These are phyloP conservation scores for Cephalotrichum gorgonifer DNA, from an alignment of 2,329 filamentous ascomycete species.

Conservation along the genomic window DNA sequence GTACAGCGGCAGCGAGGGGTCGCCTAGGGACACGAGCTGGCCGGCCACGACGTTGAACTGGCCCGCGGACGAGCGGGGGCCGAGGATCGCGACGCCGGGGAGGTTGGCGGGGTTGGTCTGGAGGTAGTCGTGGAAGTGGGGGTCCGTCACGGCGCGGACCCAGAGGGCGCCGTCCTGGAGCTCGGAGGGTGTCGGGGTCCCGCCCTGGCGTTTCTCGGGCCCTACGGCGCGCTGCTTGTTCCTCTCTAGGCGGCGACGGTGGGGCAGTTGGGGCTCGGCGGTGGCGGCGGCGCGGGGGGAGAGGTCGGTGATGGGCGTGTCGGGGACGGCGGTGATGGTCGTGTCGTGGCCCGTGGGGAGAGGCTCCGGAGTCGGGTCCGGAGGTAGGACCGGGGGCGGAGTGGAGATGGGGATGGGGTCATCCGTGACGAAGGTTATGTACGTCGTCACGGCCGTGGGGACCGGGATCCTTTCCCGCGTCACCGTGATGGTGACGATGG, in stretches of 20 bases:
- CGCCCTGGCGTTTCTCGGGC: neutral
- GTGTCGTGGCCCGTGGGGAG: too few relatives aligned
- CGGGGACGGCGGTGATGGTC: constrained; percentile 3
- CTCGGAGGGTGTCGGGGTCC: constrained; percentile 1
- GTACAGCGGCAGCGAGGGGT: constrained; percentile 22
- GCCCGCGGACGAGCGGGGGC: constrained; percentile 35
- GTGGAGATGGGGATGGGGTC: neutral
- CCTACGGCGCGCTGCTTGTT: neutral
- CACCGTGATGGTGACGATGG: constrained; percentile 3
- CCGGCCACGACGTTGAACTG: constrained; percentile 42
- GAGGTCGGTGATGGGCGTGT: constrained; percentile 1
- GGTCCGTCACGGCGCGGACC: constrained; percentile 41
- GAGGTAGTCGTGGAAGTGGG: constrained; percentile 42
- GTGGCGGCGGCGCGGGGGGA: neutral
- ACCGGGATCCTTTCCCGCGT: neutral
- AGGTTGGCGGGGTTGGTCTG: constrained; percentile 26
- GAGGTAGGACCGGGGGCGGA: too few relatives aligned
- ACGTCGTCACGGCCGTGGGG: constrained; percentile 7
- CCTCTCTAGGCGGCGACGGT: too few relatives aligned
- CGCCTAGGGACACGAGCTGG: constrained; percentile 30
- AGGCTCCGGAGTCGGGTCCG: too few relatives aligned
- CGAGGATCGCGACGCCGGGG: constrained; percentile 33
- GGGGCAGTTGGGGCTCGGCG: neutral
- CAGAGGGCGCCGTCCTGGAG: constrained; percentile 19
- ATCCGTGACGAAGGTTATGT: constrained; percentile 7